Evolutionary conservation across 2,329 filamentous ascomycete species (phyloP).

Genomic region (Tolypocladium nubicola): DNA sequence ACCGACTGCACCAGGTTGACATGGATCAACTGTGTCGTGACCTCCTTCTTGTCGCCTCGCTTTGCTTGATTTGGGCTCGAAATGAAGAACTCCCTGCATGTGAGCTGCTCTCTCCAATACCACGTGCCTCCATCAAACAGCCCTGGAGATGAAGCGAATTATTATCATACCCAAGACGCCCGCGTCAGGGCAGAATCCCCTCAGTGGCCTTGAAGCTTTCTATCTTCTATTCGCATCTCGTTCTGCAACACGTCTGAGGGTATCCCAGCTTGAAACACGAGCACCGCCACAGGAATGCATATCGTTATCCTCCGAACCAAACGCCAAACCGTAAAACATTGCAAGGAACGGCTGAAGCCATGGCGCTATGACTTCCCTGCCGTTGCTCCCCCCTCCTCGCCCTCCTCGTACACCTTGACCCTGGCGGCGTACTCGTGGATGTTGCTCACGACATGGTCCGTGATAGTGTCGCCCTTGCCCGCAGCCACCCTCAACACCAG

Average conservation of each 20-base stretch:
- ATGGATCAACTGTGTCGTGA: neutral
- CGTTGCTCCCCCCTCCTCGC: slow-evolving; percentile 2
- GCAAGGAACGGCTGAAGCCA: neutral
- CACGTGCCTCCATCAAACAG: neutral
- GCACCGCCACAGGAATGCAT: neutral
- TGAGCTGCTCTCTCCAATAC: neutral
- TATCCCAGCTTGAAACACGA: neutral
- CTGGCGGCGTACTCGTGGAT: slow-evolving; percentile 75
- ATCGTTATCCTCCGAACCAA: neutral
- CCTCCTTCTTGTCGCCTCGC: neutral
- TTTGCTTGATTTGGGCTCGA: neutral
- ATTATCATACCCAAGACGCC: neutral
- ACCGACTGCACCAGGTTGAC: neutral
- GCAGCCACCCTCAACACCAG: slow-evolving; percentile 78
- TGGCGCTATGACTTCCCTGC: neutral
- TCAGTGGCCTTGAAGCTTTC: neutral
- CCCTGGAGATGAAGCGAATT: neutral
- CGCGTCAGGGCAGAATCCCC: neutral
- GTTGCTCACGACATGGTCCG: slow-evolving; percentile 67
- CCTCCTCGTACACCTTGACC: slow-evolving; percentile 70
- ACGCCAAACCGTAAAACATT: neutral
- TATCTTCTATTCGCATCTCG: neutral
- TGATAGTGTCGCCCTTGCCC: slow-evolving; percentile 70
- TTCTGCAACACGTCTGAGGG: neutral
- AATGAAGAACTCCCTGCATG: neutral